A percentile compares a stretch with the other conserved stretches of the same genome.
Conservation (phyloP, 352 stramenopile species). For the Phytopythium oedochilum region DNA sequence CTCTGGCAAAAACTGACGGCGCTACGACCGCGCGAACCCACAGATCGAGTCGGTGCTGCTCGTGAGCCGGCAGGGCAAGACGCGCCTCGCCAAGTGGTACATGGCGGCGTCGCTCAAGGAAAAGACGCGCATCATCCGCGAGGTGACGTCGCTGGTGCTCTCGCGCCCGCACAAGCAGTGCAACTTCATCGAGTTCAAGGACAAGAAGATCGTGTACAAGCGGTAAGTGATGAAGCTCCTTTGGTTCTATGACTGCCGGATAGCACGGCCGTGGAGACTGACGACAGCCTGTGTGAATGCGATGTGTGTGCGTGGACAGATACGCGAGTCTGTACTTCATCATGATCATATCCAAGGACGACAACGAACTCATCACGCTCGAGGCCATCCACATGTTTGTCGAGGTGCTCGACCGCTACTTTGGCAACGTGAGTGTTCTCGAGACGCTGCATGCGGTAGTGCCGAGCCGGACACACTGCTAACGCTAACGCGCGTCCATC, state of each 20-base stretch:
- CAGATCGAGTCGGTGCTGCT: slow-evolving; percentile 89
- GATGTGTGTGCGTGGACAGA: slow-evolving; percentile 18
- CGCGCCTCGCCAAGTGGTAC: slow-evolving; percentile 91
- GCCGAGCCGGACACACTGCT: slow-evolving; percentile 3
- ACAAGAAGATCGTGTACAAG: slow-evolving; percentile 98
- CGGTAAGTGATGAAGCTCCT: too few relatives aligned
- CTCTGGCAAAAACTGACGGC: background rate
- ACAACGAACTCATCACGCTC: slow-evolving; percentile 97
- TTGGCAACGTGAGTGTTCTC: slow-evolving; percentile 78
- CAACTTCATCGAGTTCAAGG: slow-evolving; percentile 97
- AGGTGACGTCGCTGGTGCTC: slow-evolving; percentile 87
- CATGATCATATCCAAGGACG: slow-evolving; percentile 92
- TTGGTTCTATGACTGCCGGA: background rate
- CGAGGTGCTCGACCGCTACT: slow-evolving; percentile 97
- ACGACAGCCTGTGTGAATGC: background rate
- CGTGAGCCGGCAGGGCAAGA: slow-evolving; percentile 91
- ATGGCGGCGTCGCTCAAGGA: slow-evolving; percentile 68
- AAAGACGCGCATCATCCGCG: slow-evolving; percentile 86
- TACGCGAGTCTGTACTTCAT: slow-evolving; percentile 98
- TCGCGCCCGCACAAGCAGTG: slow-evolving; percentile 79
- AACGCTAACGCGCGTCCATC: slow-evolving; percentile 2
- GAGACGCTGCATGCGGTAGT: background rate
- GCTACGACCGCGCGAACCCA: background rate
- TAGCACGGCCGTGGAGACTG: background rate
- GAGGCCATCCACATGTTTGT: slow-evolving; percentile 98